Evolutionary conservation across 352 stramenopile species (phyloP), one percentile per base, ranked within the genome.

Genomic region (Aphanomyces euteiches): DNA sequence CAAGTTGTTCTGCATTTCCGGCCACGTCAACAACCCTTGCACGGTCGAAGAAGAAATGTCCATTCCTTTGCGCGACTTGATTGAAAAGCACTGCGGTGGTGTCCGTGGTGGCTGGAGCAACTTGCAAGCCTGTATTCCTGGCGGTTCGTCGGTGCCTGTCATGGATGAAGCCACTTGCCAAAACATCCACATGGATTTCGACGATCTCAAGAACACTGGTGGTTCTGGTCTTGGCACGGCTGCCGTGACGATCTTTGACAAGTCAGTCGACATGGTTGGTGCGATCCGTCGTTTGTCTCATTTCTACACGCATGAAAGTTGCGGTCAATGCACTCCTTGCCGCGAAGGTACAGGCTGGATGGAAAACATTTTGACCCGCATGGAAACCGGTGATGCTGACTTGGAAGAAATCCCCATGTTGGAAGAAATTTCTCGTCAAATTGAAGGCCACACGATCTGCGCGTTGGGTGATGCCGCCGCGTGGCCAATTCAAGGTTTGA

Each of bases 231-330:
- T 99, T 28, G 98, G 97, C 64, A 99, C 98, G 48, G 97, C 97
- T 19, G 98, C 97, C 12, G 96, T 99, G 4, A 99, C 97, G 38
- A 99, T 99, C 78, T 99, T 99, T 79, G 97, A 99, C 84, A 98
- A 99, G 82, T 97, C 91, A 67, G 96, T 99, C 5, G 98, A 99
- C 77, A 99, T 99, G 96, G 96, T 99, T 36, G 96, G 87, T 57
- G 97, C 96, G 36, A 99, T 99, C 78, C 96, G 97, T 56, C 93
- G 97, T 56, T 88, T 99, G 40, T 96, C 96, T 40, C 97, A 99
- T 84, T 99, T 99, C 75, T 99, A 99, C 93, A 98, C 96, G 77
- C 97, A 99, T 83, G 98, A 99, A 82, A 99, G 95, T 72, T 99
- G 98, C 79, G 98, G 98, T 45, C 97, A 99, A 85, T 99, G 98